These are phyloP conservation scores for Pseudogymnoascus sp. DNA, from an alignment of 2,329 filamentous ascomycete genomes.

Conservation along the genomic window DNA sequence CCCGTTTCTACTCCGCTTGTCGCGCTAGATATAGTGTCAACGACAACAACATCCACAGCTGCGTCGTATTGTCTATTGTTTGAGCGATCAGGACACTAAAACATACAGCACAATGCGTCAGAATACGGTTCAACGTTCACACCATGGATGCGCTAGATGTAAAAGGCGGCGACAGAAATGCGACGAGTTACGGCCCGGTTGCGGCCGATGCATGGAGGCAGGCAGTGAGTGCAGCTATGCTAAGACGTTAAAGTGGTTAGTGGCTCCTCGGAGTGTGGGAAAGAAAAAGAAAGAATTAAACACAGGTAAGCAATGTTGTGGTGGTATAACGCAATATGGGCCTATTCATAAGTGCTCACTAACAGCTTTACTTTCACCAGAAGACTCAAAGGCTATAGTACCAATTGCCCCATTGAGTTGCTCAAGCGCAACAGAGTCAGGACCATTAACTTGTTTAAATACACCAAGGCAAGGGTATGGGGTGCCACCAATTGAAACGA, in stretches of 20 bases:
- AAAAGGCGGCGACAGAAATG: conserved; percentile 41
- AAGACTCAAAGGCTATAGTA: neutral
- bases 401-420: neutral
- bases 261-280: conserved; percentile 36
- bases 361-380: neutral
- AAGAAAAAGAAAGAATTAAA: conserved; percentile 32
- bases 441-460: conserved; percentile 1
- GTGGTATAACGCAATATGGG: conserved; percentile 8
- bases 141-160: conserved; percentile 39
- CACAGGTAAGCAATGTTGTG: conserved; percentile 34
- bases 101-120: neutral
- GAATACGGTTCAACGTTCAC: conserved; percentile 29
- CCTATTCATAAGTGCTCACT: neutral
- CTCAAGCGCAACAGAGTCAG: neutral
- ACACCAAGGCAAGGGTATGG: neutral
- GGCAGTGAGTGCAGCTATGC: conserved; percentile 35
- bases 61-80: neutral
- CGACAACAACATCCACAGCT: neutral
- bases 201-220: conserved; percentile 34
- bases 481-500: conserved; percentile 16
- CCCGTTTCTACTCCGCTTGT: neutral
- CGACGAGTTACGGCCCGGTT: conserved; percentile 37
- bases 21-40: neutral
- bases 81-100: neutral
- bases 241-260: conserved; percentile 38